These are phyloP conservation scores for Chloroidium sp. DNA, from an alignment of 163 green algal genomes.

Conservation along the genomic window DNA sequence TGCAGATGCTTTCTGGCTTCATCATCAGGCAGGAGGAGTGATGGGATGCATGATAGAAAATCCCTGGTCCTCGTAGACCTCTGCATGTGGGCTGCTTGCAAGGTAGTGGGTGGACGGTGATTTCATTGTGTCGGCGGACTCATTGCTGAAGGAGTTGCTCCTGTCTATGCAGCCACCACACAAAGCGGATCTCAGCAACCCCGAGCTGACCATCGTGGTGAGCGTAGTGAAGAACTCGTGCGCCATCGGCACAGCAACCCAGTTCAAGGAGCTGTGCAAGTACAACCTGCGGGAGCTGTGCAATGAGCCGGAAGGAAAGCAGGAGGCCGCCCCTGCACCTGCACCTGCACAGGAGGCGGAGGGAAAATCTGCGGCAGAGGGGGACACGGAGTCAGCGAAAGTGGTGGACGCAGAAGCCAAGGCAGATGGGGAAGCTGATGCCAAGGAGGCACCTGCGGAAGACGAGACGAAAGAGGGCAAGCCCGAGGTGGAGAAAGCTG, in stretches of 20 bases:
- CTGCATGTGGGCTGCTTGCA: too few relatives aligned
- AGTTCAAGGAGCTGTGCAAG: conserved; percentile 54
- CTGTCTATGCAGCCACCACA: conserved; percentile 29
- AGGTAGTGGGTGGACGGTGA: too few relatives aligned
- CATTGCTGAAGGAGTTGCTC: not conserved
- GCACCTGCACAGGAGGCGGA: not conserved
- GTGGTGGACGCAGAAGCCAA: not conserved
- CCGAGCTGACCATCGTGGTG: conserved; percentile 63
- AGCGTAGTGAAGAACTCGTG: conserved; percentile 60
- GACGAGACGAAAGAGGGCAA: too few relatives aligned
- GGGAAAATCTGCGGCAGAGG: not conserved
- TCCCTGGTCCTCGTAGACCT: too few relatives aligned
- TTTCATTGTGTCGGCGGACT: not conserved
- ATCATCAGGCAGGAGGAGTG: too few relatives aligned
- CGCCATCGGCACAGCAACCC: conserved; percentile 42
- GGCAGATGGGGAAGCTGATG: not conserved
- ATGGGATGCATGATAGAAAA: too few relatives aligned
- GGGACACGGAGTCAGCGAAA: conserved; percentile 7
- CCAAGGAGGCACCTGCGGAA: not conserved
- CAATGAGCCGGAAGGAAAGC: conserved; percentile 11
- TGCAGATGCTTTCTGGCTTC: too few relatives aligned
- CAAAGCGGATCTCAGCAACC: conserved; percentile 63
- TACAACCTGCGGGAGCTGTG: conserved; percentile 59
- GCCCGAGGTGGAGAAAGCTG: too few relatives aligned
- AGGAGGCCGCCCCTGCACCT: not conserved